phyloP scores from a whole-genome alignment of 805 yeast species.

The Blastobotrys americana region DNA sequence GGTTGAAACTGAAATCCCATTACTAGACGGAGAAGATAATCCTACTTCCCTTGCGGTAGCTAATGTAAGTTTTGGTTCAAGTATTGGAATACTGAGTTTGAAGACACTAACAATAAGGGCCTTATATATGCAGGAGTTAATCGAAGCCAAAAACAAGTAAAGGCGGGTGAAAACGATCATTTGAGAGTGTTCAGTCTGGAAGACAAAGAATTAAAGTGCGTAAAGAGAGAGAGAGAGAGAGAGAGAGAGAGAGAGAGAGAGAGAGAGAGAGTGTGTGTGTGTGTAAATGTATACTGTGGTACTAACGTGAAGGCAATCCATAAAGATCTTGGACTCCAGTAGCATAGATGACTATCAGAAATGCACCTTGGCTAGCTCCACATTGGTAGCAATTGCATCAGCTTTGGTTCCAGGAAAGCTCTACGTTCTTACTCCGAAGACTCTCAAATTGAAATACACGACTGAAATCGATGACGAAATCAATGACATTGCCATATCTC shows the following conservation, averaged over 20 bases:
- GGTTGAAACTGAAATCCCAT: conserved; percentile 14
- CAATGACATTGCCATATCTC: conserved; percentile 59
- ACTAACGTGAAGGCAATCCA: conserved; percentile 35
- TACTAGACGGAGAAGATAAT: conserved; percentile 56
- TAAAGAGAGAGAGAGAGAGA: not conserved
- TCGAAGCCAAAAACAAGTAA: conserved; percentile 52
- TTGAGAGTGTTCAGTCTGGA: conserved; percentile 48
- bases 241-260: not conserved
- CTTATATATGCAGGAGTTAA: conserved; percentile 69
- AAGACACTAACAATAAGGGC: no score
- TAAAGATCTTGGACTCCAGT: conserved; percentile 47
- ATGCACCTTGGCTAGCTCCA: conserved; percentile 51
- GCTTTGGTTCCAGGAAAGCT: conserved; percentile 58
- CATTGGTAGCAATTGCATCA: conserved; percentile 61
- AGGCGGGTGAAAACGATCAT: conserved; percentile 59
- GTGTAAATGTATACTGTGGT: no score
- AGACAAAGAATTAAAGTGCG: conserved; percentile 26
- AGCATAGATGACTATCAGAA: conserved; percentile 53
- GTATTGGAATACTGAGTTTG: conserved; percentile 19
- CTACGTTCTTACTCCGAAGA: conserved; percentile 51
- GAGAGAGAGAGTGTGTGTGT: not conserved
- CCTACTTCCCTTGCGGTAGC: conserved; percentile 72
- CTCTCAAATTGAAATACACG: conserved; percentile 38
- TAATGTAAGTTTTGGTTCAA: conserved; percentile 20
- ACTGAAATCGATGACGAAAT: conserved; percentile 46